Evolutionary conservation across 495 filamentous ascomycete species (phyloP).

Genomic region (Trichoderma virens): DNA sequence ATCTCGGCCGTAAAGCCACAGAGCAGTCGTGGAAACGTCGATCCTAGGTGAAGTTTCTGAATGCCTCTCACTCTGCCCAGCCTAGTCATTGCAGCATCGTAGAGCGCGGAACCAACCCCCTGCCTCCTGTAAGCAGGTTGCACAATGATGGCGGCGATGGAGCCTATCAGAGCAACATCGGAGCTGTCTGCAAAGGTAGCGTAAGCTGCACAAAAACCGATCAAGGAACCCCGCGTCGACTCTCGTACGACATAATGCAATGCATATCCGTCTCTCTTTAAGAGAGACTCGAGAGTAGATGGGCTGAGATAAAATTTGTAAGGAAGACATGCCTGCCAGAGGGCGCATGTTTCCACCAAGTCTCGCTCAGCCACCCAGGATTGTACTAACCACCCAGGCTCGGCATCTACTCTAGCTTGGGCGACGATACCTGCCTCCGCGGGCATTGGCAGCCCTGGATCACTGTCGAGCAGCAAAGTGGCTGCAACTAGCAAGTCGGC

Average conservation of each 20-base stretch:
- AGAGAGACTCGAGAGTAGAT: slow-evolving; percentile 41
- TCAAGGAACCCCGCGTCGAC: slow-evolving; percentile 36
- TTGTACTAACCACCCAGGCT: slow-evolving; percentile 33
- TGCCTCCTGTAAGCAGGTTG: slow-evolving; percentile 42
- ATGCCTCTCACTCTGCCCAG: slow-evolving; percentile 47
- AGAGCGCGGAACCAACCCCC: slow-evolving; percentile 50
- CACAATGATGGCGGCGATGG: slow-evolving; percentile 51
- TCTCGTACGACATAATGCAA: slow-evolving; percentile 56
- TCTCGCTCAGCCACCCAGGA: slow-evolving; percentile 38
- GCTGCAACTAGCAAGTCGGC: slow-evolving; percentile 47
- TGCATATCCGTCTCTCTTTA: slow-evolving; percentile 52
- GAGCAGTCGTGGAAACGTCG: slow-evolving; percentile 53
- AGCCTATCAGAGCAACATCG: slow-evolving; percentile 48
- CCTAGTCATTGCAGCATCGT: slow-evolving; percentile 45
- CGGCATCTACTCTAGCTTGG: not conserved
- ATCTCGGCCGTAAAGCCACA: slow-evolving; percentile 46
- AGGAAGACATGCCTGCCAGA: slow-evolving; percentile 44
- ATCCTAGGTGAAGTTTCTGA: slow-evolving; percentile 49
- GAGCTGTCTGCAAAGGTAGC: slow-evolving; percentile 45
- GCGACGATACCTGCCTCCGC: not conserved
- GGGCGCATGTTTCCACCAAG: slow-evolving; percentile 31
- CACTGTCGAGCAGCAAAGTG: slow-evolving; percentile 18
- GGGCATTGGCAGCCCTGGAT: not conserved
- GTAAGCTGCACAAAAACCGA: slow-evolving; percentile 56
- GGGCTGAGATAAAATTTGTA: slow-evolving; percentile 35